A percentile compares a stretch with the other conserved stretches of the same genome.
These are phyloP conservation scores for Aspergillus hiratsukae DNA, from an alignment of 2,329 filamentous ascomycete species.

Conservation along the genomic window DNA sequence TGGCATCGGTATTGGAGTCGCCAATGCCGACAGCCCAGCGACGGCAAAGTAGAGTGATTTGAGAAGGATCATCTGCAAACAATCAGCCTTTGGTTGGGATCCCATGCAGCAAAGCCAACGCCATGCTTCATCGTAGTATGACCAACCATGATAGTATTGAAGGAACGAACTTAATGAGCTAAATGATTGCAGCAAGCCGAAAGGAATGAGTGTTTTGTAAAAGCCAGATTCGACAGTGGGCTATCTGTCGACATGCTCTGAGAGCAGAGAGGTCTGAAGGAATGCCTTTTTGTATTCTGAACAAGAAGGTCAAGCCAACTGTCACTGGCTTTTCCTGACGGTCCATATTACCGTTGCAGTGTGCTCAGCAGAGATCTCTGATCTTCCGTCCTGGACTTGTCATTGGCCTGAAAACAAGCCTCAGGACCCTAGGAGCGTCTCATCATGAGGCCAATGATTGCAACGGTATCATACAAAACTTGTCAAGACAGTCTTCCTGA, in stretches of 20 bases:
- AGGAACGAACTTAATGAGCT: not conserved
- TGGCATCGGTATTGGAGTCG: constrained; percentile 12
- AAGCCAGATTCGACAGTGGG: not conserved
- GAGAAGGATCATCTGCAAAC: constrained; percentile 7
- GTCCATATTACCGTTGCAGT: not conserved
- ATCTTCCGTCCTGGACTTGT: not conserved
- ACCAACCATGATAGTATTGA: not conserved
- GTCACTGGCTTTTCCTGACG: not conserved
- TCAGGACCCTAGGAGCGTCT: not conserved
- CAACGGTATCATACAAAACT: not conserved
- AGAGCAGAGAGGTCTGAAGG: not conserved
- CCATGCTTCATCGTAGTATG: not conserved
- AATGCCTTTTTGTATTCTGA: not conserved
- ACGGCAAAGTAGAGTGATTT: constrained; percentile 15
- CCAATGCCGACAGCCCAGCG: constrained; percentile 13
- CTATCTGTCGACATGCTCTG: not conserved
- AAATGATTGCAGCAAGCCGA: not conserved
- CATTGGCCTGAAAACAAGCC: not conserved
- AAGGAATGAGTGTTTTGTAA: not conserved
- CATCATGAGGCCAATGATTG: not conserved
- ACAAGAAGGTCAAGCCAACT: not conserved
- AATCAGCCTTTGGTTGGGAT: not conserved
- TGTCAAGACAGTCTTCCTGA: not conserved
- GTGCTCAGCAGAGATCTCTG: not conserved
- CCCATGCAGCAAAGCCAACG: not conserved